phyloP scores from a whole-genome alignment of 2,329 filamentous ascomycete species.

The Microthyrium microscopicum region DNA sequence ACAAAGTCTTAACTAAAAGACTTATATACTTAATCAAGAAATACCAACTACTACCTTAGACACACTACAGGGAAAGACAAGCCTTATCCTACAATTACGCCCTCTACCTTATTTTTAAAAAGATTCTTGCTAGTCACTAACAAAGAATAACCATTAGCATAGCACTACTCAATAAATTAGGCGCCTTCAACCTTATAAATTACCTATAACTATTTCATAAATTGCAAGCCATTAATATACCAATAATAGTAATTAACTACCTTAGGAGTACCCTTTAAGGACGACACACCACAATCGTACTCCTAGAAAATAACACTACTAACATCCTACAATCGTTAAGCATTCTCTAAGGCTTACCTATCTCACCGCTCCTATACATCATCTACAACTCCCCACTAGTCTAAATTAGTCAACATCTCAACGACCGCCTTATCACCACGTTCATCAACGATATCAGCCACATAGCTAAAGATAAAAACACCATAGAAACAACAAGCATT shows the following conservation, averaged over 20 bases:
- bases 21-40: constrained; percentile 11
- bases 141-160: constrained; percentile 14
- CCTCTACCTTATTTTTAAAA: constrained; percentile 14
- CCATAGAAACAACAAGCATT: constrained; percentile 11
- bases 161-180: constrained; percentile 17
- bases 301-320: constrained; percentile 9
- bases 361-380: constrained; percentile 15
- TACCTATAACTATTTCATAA: constrained; percentile 14
- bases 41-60: constrained; percentile 12
- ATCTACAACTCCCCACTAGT: constrained; percentile 17
- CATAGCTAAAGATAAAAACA: constrained; percentile 10
- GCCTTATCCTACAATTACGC: constrained; percentile 14
- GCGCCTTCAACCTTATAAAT: constrained; percentile 16
- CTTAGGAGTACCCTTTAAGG: constrained; percentile 10
- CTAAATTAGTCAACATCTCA: constrained; percentile 11
- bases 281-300: constrained; percentile 9
- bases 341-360: constrained; percentile 9
- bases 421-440: constrained; percentile 8
- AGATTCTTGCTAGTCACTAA: constrained; percentile 12
- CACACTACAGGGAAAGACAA: constrained; percentile 15
- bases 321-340: constrained; percentile 9
- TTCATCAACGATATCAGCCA: constrained; percentile 15
- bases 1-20: constrained; percentile 13
- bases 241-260: constrained; percentile 1
- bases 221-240: constrained; percentile 3